Evolutionary conservation across 1,139 yeast species (phyloP).

Genomic region (Taiozyma sp.): DNA sequence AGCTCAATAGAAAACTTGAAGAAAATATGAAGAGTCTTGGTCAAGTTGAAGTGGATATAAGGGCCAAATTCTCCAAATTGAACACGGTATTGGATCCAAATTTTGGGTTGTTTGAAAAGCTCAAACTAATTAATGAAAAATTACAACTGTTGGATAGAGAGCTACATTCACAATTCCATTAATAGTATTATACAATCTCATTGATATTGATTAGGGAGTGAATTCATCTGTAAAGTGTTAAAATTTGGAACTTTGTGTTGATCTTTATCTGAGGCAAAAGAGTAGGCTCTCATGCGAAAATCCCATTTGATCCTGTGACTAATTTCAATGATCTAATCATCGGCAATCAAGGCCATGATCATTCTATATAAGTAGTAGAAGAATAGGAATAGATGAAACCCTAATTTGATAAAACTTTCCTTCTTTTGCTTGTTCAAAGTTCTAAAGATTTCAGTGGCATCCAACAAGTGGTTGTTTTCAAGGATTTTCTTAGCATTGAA

Average conservation of each 20-base stretch:
- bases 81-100: constrained; percentile 34
- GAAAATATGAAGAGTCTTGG: background rate
- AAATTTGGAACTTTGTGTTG: too few relatives aligned
- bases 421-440: constrained; percentile 90
- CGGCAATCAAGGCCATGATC: constrained; percentile 84
- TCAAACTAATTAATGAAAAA: constrained; percentile 31
- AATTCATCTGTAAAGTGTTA: background rate
- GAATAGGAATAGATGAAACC: constrained; percentile 86
- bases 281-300: background rate
- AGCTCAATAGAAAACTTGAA: constrained; percentile 21
- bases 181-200: background rate
- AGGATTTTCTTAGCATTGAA: constrained; percentile 68
- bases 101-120: constrained; percentile 34
- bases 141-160: constrained; percentile 26
- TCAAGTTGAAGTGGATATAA: background rate
- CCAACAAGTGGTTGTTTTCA: constrained; percentile 80
- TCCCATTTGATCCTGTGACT: background rate
- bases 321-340: constrained; percentile 8
- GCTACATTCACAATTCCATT: background rate
- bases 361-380: constrained; percentile 94
- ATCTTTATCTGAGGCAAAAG: background rate
- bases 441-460: constrained; percentile 97
- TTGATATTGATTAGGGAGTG: background rate
- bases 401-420: constrained; percentile 86
- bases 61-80: constrained; percentile 21